Conservation (phyloP, 306 rosid genomes). For the Erythrophleum fordii region DNA sequence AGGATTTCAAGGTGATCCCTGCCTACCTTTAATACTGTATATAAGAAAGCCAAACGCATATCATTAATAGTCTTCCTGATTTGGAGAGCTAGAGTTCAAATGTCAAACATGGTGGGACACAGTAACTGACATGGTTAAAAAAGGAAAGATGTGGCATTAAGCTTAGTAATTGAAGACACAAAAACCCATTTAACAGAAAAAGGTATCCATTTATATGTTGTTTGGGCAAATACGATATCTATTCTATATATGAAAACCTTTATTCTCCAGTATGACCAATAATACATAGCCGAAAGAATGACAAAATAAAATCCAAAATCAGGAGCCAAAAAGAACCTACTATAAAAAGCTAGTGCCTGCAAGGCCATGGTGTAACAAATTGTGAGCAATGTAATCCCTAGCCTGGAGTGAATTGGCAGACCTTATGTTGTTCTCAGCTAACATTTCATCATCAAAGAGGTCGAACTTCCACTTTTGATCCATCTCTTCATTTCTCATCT, state of each 20-base stretch:
- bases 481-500: constrained; percentile 64
- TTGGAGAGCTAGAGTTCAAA: not conserved
- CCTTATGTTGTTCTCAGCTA: constrained; percentile 50
- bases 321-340: not conserved
- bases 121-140: not conserved
- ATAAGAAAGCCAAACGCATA: not conserved
- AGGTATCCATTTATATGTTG: constrained; percentile 15
- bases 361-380: constrained; percentile 74
- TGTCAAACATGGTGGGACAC: constrained; percentile 37
- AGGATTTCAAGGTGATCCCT: not conserved
- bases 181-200: not conserved
- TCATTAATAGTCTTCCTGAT: not conserved
- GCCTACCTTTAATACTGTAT: not conserved
- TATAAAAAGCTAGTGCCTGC: constrained; percentile 56
- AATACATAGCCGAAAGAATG: constrained; percentile 52
- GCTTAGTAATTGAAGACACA: not conserved
- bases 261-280: constrained; percentile 36
- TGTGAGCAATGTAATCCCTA: constrained; percentile 77
- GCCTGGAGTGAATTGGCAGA: constrained; percentile 54
- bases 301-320: not conserved
- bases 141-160: not conserved
- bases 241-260: not conserved
- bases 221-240: not conserved
- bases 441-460: constrained; percentile 74
- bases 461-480: constrained; percentile 49